Conservation (phyloP, 2,329 filamentous ascomycete species). For the Pseudogymnoascus sp. region DNA sequence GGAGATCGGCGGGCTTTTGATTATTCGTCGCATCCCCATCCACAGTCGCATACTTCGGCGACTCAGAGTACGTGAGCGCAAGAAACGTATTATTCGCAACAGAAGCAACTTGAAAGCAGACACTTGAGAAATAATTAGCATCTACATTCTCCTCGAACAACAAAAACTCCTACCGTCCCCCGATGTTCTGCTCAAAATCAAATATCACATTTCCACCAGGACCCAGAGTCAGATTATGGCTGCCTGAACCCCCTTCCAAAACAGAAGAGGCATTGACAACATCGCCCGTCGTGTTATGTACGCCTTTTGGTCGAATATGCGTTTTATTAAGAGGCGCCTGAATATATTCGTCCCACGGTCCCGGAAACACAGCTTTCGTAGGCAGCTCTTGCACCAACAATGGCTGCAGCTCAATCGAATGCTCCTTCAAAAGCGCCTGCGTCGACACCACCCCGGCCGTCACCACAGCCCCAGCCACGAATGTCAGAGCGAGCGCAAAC, state of each 20-base stretch:
- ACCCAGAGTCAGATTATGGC: constrained; percentile 14
- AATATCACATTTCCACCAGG: constrained; percentile 32
- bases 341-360: constrained; percentile 34
- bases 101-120: constrained; percentile 30
- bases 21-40: constrained; percentile 31
- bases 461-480: neutral
- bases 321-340: constrained; percentile 31
- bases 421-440: neutral
- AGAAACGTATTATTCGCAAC: constrained; percentile 27
- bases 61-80: constrained; percentile 32
- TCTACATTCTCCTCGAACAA: neutral
- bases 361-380: constrained; percentile 30
- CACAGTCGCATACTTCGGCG: constrained; percentile 29
- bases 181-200: constrained; percentile 36
- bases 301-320: constrained; percentile 28
- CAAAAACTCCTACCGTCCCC: constrained; percentile 29
- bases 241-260: constrained; percentile 12
- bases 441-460: neutral
- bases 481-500: neutral
- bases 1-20: constrained; percentile 26
- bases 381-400: constrained; percentile 21
- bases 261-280: constrained; percentile 19
- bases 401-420: too few species aligned
- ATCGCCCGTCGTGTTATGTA: constrained; percentile 31
- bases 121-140: constrained; percentile 18